These are phyloP conservation scores for Fusarium algeriense DNA, from an alignment of 2,329 filamentous ascomycete species.

Conservation along the genomic window DNA sequence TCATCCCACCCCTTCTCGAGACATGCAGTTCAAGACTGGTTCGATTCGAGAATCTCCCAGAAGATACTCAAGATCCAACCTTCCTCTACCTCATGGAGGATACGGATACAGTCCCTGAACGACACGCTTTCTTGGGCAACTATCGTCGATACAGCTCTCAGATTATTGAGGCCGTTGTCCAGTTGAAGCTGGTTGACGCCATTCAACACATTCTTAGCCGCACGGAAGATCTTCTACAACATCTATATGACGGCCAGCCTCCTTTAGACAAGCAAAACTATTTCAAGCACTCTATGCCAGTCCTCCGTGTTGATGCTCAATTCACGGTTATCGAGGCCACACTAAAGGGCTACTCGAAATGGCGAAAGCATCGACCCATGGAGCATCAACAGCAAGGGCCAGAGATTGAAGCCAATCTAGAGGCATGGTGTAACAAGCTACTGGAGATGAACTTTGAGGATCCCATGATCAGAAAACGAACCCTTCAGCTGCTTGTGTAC, in stretches of 20 bases:
- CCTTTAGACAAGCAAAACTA: conserved; percentile 74
- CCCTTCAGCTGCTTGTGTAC: conserved; percentile 84
- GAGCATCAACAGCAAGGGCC: conserved; percentile 64
- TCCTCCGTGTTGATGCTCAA: conserved; percentile 86
- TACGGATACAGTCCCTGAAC: conserved; percentile 92
- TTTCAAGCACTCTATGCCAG: conserved; percentile 76
- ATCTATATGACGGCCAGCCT: conserved; percentile 78
- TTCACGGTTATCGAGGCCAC: conserved; percentile 91
- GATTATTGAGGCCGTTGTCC: conserved; percentile 88
- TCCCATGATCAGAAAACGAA: conserved; percentile 83
- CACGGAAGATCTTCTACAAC: conserved; percentile 79
- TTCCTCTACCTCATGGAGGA: conserved; percentile 89
- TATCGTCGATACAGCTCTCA: conserved; percentile 91
- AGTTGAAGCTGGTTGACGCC: conserved; percentile 84
- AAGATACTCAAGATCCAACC: conserved; percentile 83
- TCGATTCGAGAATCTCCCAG: conserved; percentile 87
- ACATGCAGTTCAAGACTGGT: conserved; percentile 86
- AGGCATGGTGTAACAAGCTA: conserved; percentile 79
- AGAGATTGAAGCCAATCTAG: conserved; percentile 72
- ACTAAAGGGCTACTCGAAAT: conserved; percentile 89
- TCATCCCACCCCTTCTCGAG: conserved; percentile 83
- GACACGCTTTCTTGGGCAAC: conserved; percentile 95
- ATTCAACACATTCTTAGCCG: conserved; percentile 87
- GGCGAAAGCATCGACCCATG: conserved; percentile 61
- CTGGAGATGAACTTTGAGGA: conserved; percentile 82